A percentile compares a stretch with the other conserved stretches of the same genome.
Evolutionary conservation across 2,329 filamentous ascomycete species (phyloP).

Genomic region (Lanzia echinophila): DNA sequence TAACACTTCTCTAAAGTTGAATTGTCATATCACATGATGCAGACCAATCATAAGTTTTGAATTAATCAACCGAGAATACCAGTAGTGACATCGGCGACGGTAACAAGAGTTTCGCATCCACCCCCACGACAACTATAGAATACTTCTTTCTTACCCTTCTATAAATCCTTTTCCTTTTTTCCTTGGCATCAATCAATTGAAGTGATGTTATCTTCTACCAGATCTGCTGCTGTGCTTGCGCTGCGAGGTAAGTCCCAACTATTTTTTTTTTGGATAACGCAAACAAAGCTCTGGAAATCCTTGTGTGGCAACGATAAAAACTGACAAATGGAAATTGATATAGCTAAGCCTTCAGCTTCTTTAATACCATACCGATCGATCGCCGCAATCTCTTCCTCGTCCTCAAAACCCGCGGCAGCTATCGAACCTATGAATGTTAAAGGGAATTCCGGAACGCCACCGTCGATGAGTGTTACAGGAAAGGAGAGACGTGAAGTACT

Average conservation of each 20-base stretch:
- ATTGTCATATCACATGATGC: neutral
- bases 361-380: slow-evolving; percentile 58
- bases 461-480: slow-evolving; percentile 42
- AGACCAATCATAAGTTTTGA: slow-evolving; percentile 6
- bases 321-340: slow-evolving; percentile 6
- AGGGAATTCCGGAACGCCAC: slow-evolving; percentile 46
- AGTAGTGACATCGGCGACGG: slow-evolving; percentile 8
- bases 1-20: too few relatives aligned
- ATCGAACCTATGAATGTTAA: slow-evolving; percentile 47
- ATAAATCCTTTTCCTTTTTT: slow-evolving; percentile 18
- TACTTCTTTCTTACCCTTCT: slow-evolving; percentile 15
- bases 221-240: slow-evolving; percentile 37
- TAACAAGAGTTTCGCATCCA: neutral
- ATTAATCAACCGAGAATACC: slow-evolving; percentile 11
- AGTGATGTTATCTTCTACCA: slow-evolving; percentile 37
- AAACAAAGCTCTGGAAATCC: slow-evolving; percentile 10
- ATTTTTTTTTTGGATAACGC: neutral
- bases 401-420: slow-evolving; percentile 55
- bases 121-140: slow-evolving; percentile 7
- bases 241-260: slow-evolving; percentile 19
- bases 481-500: slow-evolving; percentile 62
- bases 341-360: slow-evolving; percentile 60
- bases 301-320: neutral
- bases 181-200: slow-evolving; percentile 17
- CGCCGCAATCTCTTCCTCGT: slow-evolving; percentile 58